Base-by-base conservation (phyloP, 1,139 yeast species). In the Zygosaccharomyces pseudobailii region DNA sequence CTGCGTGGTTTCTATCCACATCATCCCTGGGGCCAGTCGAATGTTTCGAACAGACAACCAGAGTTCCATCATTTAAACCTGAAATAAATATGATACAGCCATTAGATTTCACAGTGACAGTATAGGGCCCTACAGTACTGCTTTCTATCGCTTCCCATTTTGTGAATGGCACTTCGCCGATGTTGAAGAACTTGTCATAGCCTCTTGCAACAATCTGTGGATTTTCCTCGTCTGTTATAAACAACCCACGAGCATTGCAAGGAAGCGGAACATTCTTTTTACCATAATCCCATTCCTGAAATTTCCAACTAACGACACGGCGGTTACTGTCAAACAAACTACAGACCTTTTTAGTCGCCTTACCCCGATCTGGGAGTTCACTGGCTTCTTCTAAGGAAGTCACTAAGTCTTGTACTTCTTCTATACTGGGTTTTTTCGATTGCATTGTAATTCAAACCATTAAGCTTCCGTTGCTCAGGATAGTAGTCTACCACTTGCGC, bases 141-240 rank as follows among this genome's bases (percentile, higher is more conserved):
- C 57, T 48, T 32, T 64, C 58, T 23, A 90, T 65, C 55, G 63
- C 61, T 0, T 68, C 70, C 71, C 80, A 73, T 46, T 70, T 74
- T 0, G 95, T 84, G 3, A 58, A 57, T 0, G 70, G 57, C 1
- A 77, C 74, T 62, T 94, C 98, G 49, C 74, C 78, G 8, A 88
- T 72, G 61, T 86, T 90, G 76, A 89, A 94, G 65, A 94, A 94
- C 69, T 94, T 94, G 67, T 94, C 94, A 63, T 94, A 94, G 0
- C 99, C 98, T 56, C 99, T 71, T 1, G 84, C 82, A 1, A 80
- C 81, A 22, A 94, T 84, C 7, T 53, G 54, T 7, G 66, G 66
- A 10, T 57, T 38, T 2, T 41, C 52, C 43, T 62, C 67, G 35
- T 75, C 73, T 17, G 71, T 51, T 0, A 95, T 87, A 61, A 92